Evolutionary conservation across 495 filamentous ascomycete genomes (phyloP).

Genomic region (Neurospora sp.): DNA sequence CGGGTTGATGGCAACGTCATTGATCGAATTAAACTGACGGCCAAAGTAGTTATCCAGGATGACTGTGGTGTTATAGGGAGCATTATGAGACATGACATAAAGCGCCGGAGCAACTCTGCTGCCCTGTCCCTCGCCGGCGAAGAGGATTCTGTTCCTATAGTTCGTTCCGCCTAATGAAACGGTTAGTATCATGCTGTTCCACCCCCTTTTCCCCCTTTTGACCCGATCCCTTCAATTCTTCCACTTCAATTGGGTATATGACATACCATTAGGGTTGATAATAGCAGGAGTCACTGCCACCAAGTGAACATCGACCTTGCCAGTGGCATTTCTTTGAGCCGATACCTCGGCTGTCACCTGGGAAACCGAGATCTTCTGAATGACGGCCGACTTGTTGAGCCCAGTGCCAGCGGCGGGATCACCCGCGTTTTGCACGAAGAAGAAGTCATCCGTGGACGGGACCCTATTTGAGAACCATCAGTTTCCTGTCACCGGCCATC

Average conservation of each 20-base stretch:
- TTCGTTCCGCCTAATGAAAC: slow-evolving; percentile 33
- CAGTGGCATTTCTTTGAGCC: slow-evolving; percentile 29
- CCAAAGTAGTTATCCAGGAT: slow-evolving; percentile 45
- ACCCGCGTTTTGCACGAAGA: slow-evolving; percentile 44
- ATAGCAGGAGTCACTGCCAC: slow-evolving; percentile 28
- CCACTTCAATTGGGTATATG: background rate
- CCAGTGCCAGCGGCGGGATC: slow-evolving; percentile 35
- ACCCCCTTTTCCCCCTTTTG: background rate
- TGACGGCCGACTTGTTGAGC: slow-evolving; percentile 38
- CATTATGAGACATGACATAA: slow-evolving; percentile 34
- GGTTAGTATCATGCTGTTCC: background rate
- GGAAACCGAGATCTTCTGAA: slow-evolving; percentile 38
- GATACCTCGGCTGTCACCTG: slow-evolving; percentile 29
- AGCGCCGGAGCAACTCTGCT: slow-evolving; percentile 30
- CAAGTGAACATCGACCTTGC: slow-evolving; percentile 28
- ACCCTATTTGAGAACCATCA: slow-evolving; percentile 12
- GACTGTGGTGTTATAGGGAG: slow-evolving; percentile 42
- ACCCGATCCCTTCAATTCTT: background rate
- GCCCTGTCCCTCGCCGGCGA: slow-evolving; percentile 39
- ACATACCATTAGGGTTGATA: slow-evolving; percentile 41
- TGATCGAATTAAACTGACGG: slow-evolving; percentile 51
- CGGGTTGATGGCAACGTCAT: slow-evolving; percentile 44
- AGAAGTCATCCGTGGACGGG: slow-evolving; percentile 38
- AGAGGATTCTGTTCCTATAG: slow-evolving; percentile 36
- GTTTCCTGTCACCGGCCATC: background rate